Base-by-base conservation (phyloP, 2,329 filamentous ascomycete genomes). In the Incumbomyces lentus region DNA sequence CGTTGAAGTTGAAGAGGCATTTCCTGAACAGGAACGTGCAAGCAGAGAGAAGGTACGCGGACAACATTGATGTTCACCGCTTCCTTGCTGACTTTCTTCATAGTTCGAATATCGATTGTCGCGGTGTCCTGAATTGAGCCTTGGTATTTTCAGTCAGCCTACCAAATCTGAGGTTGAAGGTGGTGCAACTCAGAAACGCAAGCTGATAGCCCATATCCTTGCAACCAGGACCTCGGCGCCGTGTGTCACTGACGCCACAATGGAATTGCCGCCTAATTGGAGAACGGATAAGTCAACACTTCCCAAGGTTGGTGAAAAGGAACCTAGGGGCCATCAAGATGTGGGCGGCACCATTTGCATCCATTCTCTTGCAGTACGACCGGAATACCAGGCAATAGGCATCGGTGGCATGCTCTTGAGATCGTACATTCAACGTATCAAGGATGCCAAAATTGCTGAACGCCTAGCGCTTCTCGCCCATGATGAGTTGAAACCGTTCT, bases 361-460 rank as follows among this genome's bases (percentile, higher is more conserved):
- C 41, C 89, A 95, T 65, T 90, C 85, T 0, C 72, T 95, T 4
- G 86, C 84, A 14, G 81, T 95, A 5, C 72, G 84, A 46, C 86
- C 86, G 1, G 76, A 81, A 49, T 78, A 87, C 47, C 86, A 92
- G 54, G 73, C 78, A 30, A 78, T 80, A 48, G 84, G 86, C 1
- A 70, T 94, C 2, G 89, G 85, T 13, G 79, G 76, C 52, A 79
- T 82, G 16, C 67, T 93, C 49, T 71, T 94, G 68, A 81, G 78
- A 63, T 75, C 82, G 2, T 95, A 88, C 59, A 72, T 89, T 46
- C 81, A 89, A 61, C 76, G 85, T 44, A 82, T 92, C 65, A 80
- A 78, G 59, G 76, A 78, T 50, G 76, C 82, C 1, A 79, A 74
- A 1, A 73, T 86, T 40, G 84, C 80, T 2, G 79, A 88, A 56